Conservation (phyloP, 495 filamentous ascomycete genomes). For the Penicillium robsamsonii region DNA sequence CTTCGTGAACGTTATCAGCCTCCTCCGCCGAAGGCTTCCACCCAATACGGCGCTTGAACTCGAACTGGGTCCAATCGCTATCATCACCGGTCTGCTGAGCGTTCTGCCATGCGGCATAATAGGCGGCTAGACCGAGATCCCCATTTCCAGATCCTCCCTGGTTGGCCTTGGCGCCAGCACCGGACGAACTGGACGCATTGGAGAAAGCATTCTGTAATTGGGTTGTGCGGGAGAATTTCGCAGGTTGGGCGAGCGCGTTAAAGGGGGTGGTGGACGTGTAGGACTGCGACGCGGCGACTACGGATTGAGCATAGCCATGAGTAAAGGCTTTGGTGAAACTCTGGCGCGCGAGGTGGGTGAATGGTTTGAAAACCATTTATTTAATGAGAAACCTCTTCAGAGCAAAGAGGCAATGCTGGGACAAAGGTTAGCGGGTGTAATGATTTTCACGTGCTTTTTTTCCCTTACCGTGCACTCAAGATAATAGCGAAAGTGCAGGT, state of each 20-base stretch:
- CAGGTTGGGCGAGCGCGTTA: conserved; percentile 50
- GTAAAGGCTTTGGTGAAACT: conserved; percentile 94
- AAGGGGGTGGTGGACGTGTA: conserved; percentile 72
- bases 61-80: conserved; percentile 86
- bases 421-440: neutral
- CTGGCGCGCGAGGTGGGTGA: conserved; percentile 92
- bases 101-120: conserved; percentile 84
- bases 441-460: neutral
- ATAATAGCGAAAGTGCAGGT: conserved; percentile 53
- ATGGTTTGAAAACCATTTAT: conserved; percentile 83
- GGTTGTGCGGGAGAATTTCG: conserved; percentile 60
- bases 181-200: conserved; percentile 52
- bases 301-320: conserved; percentile 95
- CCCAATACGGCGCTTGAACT: conserved; percentile 80
- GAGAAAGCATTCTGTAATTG: conserved; percentile 73
- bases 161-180: conserved; percentile 46
- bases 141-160: conserved; percentile 44
- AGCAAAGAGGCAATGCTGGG: conserved; percentile 49
- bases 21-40: conserved; percentile 68
- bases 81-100: conserved; percentile 67
- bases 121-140: conserved; percentile 69
- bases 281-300: conserved; percentile 91
- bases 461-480: conserved; percentile 49
- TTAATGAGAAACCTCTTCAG: conserved; percentile 52
- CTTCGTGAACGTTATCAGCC: conserved; percentile 46